These are phyloP conservation scores for Suillus occidentalis DNA, from an alignment of 768 basidiomycete genomes.

Conservation along the genomic window DNA sequence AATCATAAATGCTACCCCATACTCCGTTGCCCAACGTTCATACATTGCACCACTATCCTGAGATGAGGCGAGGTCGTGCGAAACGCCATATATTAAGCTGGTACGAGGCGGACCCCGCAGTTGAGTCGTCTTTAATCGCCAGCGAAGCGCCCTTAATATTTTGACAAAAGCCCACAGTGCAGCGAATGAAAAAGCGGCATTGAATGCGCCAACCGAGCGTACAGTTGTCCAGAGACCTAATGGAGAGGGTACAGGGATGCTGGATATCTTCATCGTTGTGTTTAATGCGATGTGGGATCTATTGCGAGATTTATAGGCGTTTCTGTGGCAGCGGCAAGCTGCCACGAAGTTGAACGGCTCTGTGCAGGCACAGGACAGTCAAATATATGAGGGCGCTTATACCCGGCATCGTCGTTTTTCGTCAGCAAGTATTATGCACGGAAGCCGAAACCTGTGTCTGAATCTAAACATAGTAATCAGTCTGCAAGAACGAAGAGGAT, in stretches of 20 bases:
- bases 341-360: neutral
- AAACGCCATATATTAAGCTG: conserved; percentile 20
- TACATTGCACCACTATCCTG: conserved; percentile 12
- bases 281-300: neutral
- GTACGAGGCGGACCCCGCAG: conserved; percentile 21
- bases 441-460: neutral
- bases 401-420: neutral
- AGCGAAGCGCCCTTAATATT: neutral
- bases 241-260: neutral
- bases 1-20: conserved; percentile 17
- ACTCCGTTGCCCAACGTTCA: conserved; percentile 24
- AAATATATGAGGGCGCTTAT: neutral
- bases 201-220: neutral
- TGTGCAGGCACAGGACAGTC: neutral
- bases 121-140: conserved; percentile 12
- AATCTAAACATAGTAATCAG: neutral
- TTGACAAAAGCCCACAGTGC: too few relatives aligned
- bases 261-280: neutral
- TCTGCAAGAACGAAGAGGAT: neutral
- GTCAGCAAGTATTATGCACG: neutral
- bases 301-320: neutral
- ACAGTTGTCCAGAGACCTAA: neutral
- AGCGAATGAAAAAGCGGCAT: neutral
- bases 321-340: neutral
- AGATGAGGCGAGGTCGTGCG: conserved; percentile 5